Conservation (phyloP, 768 basidiomycete genomes). For the Xanthoconium stramineum region DNA sequence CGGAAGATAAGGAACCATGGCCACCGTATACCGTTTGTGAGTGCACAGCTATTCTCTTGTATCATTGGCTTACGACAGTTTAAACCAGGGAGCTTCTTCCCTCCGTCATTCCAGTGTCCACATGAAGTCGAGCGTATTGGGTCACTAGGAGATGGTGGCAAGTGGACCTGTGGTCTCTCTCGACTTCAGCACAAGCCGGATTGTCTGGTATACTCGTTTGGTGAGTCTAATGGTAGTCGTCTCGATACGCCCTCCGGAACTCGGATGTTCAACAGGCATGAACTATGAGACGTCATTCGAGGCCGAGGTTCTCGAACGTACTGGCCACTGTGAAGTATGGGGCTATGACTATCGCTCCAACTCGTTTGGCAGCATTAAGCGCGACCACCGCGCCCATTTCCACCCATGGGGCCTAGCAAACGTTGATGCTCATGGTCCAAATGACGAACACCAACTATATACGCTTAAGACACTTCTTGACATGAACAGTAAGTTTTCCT, state of each 20-base stretch:
- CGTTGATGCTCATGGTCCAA: slow-evolving; percentile 33
- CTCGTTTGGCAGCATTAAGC: slow-evolving; percentile 33
- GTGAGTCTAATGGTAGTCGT: slow-evolving; percentile 27
- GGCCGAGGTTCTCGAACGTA: slow-evolving; percentile 48
- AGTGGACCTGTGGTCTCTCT: slow-evolving; percentile 66
- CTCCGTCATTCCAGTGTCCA: slow-evolving; percentile 42
- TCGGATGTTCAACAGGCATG: slow-evolving; percentile 33
- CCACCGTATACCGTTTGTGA: slow-evolving; percentile 57
- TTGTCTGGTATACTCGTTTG: slow-evolving; percentile 63
- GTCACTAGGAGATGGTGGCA: slow-evolving; percentile 63
- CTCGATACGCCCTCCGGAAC: neutral
- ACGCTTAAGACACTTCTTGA: slow-evolving; percentile 45
- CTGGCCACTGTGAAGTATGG: slow-evolving; percentile 52
- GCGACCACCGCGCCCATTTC: slow-evolving; percentile 40
- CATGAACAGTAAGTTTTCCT: slow-evolving; percentile 35
- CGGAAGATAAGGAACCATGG: slow-evolving; percentile 50
- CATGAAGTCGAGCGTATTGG: slow-evolving; percentile 42
- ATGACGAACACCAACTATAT: slow-evolving; percentile 37
- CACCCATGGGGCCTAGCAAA: slow-evolving; percentile 39
- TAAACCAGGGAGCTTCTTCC: slow-evolving; percentile 44
- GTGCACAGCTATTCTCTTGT: slow-evolving; percentile 18
- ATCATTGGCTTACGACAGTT: slow-evolving; percentile 1
- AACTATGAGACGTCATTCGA: slow-evolving; percentile 66
- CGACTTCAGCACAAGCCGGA: slow-evolving; percentile 49
- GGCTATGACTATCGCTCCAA: slow-evolving; percentile 52